These are phyloP conservation scores for Babesia ovis DNA, from an alignment of 169 alveolate species.

Conservation along the genomic window DNA sequence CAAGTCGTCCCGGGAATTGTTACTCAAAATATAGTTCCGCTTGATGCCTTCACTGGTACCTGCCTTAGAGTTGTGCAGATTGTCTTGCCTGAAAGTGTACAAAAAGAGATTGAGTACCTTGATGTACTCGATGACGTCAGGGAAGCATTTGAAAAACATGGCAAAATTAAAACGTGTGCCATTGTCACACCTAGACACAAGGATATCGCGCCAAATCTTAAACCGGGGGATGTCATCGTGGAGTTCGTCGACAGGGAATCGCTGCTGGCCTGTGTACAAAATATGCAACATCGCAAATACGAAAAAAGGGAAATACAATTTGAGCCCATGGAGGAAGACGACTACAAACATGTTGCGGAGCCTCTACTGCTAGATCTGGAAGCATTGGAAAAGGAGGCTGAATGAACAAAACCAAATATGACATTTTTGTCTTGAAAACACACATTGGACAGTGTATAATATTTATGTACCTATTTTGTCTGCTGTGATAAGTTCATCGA, in stretches of 20 bases:
- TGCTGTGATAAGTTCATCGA: neutral
- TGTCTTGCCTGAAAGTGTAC: constrained; percentile 50
- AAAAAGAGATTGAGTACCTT: constrained; percentile 64
- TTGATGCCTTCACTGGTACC: constrained; percentile 43
- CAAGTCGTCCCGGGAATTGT: constrained; percentile 14
- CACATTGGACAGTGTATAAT: too few relatives aligned
- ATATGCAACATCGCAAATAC: constrained; percentile 75
- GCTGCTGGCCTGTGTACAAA: constrained; percentile 68
- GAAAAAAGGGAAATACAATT: constrained; percentile 70
- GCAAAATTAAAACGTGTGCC: constrained; percentile 67
- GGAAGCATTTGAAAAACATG: constrained; percentile 76
- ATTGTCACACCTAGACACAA: constrained; percentile 68
- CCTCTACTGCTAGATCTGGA: constrained; percentile 54
- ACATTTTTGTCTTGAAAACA: too few relatives aligned
- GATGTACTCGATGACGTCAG: constrained; percentile 73
- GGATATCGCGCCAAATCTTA: constrained; percentile 61
- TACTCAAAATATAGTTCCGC: neutral
- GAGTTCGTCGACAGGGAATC: constrained; percentile 71
- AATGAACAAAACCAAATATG: neutral
- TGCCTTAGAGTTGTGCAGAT: constrained; percentile 39
- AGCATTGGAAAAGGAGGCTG: constrained; percentile 34
- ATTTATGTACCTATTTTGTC: too few relatives aligned
- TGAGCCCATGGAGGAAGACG: constrained; percentile 57
- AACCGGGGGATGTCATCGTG: constrained; percentile 72
- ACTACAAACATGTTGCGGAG: constrained; percentile 35